Percentiles rank a stretch among this genome's conserved stretches.
These are phyloP conservation scores for Mycena latifolia DNA, from an alignment of 768 basidiomycete species.

Conservation along the genomic window DNA sequence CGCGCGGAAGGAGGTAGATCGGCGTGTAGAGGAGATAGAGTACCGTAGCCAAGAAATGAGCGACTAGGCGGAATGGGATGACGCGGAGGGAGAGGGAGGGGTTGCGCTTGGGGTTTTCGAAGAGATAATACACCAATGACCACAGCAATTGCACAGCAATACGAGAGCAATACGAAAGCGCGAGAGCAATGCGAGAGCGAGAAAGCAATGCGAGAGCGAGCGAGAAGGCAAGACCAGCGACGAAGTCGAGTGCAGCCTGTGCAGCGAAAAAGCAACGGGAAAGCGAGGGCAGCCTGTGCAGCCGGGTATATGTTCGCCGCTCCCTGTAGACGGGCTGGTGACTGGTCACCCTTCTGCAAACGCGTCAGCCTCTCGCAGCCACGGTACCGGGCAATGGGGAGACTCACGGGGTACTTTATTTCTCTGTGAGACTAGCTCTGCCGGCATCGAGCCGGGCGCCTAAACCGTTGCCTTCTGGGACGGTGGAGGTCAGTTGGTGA, in stretches of 20 bases:
- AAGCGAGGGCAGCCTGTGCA: too few species aligned
- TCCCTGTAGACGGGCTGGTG: background rate
- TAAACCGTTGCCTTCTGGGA: background rate
- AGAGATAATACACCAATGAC: too few species aligned
- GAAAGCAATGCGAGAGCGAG: too few species aligned
- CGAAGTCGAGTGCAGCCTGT: too few species aligned
- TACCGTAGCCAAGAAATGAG: background rate
- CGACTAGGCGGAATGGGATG: background rate
- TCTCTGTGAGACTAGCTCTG: background rate
- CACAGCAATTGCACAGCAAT: too few species aligned
- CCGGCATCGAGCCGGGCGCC: too few species aligned
- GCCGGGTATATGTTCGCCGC: constrained; percentile 1
- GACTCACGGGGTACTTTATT: background rate
- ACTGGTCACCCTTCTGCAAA: background rate
- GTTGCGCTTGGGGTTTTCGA: too few species aligned
- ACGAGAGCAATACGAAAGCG: background rate
- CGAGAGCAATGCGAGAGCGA: background rate
- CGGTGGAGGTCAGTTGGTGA: background rate
- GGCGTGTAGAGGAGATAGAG: background rate
- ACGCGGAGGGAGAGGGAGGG: background rate
- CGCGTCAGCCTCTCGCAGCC: background rate
- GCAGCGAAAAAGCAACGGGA: too few species aligned
- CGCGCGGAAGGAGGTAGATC: background rate
- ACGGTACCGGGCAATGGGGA: background rate
- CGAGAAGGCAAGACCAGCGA: too few species aligned